A percentile compares a stretch with the other conserved stretches of the same genome.
Evolutionary conservation across 768 basidiomycete species (phyloP).

Genomic region (Rickenella mellea): DNA sequence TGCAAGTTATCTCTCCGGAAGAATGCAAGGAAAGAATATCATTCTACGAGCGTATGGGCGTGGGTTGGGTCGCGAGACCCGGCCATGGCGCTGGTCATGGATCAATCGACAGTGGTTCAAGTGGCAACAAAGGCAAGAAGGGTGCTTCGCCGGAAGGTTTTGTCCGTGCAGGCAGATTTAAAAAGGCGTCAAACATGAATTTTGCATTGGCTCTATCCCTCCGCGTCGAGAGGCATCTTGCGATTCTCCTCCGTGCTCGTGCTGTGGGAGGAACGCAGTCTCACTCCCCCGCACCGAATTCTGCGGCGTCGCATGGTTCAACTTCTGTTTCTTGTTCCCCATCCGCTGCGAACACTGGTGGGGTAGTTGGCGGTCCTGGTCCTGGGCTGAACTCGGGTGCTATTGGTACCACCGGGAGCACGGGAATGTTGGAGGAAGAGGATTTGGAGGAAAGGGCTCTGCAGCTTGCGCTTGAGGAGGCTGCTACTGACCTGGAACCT

Average conservation of each 20-base stretch:
- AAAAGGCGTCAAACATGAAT: constrained; percentile 45
- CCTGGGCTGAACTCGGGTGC: constrained; percentile 16
- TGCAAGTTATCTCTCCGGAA: constrained; percentile 30
- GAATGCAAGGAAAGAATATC: constrained; percentile 38
- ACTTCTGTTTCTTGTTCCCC: no score
- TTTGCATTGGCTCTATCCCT: constrained; percentile 32
- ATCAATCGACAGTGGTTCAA: no score
- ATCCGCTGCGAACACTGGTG: no score
- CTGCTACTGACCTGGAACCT: no score
- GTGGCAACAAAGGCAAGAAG: no score
- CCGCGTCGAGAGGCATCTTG: constrained; percentile 26
- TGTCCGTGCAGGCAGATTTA: constrained; percentile 41
- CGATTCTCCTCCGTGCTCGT: constrained; percentile 12
- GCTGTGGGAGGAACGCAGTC: no score
- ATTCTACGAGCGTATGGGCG: constrained; percentile 48
- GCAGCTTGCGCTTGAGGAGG: constrained; percentile 41
- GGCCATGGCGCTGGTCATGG: constrained; percentile 35
- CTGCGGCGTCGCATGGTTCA: no score
- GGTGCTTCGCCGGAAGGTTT: constrained; percentile 31
- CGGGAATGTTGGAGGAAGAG: constrained; percentile 12
- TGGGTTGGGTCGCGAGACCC: constrained; percentile 54
- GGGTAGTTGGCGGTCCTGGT: constrained; percentile 11
- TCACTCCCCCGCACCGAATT: no score
- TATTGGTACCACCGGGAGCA: constrained; percentile 11
- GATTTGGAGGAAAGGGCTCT: constrained; percentile 41